These are phyloP conservation scores for Aspergillus aculeatinus DNA, from an alignment of 2,329 filamentous ascomycete genomes.

Conservation along the genomic window DNA sequence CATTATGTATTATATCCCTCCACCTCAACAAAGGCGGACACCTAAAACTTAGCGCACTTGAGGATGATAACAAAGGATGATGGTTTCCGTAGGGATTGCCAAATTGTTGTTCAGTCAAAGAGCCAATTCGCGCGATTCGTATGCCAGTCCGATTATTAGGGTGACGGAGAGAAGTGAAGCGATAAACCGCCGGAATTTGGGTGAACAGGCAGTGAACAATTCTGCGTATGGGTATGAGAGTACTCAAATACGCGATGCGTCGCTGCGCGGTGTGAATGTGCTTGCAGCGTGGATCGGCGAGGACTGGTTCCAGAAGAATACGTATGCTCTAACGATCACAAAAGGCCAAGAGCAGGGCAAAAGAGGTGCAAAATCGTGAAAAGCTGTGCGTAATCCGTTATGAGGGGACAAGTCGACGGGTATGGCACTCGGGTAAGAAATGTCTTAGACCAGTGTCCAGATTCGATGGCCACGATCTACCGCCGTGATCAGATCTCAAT, in stretches of 20 bases:
- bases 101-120: conserved; percentile 21
- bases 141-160: conserved; percentile 11
- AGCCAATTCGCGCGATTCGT: conserved; percentile 26
- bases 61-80: conserved; percentile 1
- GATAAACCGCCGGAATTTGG: background rate
- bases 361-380: conserved; percentile 13
- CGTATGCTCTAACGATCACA: conserved; percentile 21
- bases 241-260: conserved; percentile 2
- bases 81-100: conserved; percentile 8
- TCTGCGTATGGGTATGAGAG: background rate
- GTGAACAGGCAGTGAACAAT: background rate
- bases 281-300: conserved; percentile 20
- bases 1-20: conserved; percentile 78
- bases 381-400: conserved; percentile 11
- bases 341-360: conserved; percentile 1
- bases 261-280: conserved; percentile 12
- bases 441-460: conserved; percentile 15
- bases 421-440: conserved; percentile 5
- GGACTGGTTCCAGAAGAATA: conserved; percentile 17
- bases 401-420: conserved; percentile 10
- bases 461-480: conserved; percentile 18
- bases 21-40: conserved; percentile 20
- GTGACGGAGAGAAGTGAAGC: background rate
- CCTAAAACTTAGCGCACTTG: conserved; percentile 4
- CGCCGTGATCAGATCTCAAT: conserved; percentile 16